Conservation (phyloP, 164 flowering plant genomes). For the Macadamia tetraphylla region DNA sequence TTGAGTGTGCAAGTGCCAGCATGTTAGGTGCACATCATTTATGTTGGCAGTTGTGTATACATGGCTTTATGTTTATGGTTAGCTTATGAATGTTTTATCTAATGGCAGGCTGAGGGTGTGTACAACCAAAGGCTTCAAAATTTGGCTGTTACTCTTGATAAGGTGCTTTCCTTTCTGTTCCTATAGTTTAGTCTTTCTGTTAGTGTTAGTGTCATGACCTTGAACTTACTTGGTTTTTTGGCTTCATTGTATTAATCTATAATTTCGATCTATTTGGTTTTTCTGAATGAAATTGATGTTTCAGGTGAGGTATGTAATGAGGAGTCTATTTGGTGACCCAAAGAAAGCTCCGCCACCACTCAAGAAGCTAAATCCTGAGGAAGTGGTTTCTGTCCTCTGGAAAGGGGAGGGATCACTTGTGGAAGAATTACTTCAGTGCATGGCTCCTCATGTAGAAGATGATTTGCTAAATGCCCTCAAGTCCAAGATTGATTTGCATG, state of each 20-base stretch:
- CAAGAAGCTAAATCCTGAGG: conserved; percentile 72
- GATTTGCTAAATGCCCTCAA: conserved; percentile 48
- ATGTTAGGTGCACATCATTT: background rate
- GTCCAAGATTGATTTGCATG: conserved; percentile 62
- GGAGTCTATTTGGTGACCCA: conserved; percentile 81
- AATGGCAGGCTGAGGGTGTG: conserved; percentile 92
- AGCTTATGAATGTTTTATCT: background rate
- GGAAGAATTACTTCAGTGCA: conserved; percentile 76
- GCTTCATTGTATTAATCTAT: background rate
- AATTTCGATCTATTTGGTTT: background rate
- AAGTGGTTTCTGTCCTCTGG: conserved; percentile 66
- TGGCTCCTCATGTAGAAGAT: conserved; percentile 79
- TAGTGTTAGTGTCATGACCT: background rate
- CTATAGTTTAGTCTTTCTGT: background rate
- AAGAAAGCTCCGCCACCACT: conserved; percentile 93
- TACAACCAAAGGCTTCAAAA: conserved; percentile 98
- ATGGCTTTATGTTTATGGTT: background rate
- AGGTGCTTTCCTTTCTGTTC: conserved; percentile 36
- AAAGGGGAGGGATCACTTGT: conserved; percentile 91
- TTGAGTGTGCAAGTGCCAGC: background rate
- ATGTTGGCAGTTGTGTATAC: background rate
- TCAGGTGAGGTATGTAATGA: conserved; percentile 95
- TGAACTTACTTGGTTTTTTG: background rate
- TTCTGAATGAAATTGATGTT: conserved; percentile 15
- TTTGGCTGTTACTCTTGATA: conserved; percentile 93